Evolutionary conservation across 169 alveolate species (phyloP).

Genomic region (Eimeria praecox): DNA sequence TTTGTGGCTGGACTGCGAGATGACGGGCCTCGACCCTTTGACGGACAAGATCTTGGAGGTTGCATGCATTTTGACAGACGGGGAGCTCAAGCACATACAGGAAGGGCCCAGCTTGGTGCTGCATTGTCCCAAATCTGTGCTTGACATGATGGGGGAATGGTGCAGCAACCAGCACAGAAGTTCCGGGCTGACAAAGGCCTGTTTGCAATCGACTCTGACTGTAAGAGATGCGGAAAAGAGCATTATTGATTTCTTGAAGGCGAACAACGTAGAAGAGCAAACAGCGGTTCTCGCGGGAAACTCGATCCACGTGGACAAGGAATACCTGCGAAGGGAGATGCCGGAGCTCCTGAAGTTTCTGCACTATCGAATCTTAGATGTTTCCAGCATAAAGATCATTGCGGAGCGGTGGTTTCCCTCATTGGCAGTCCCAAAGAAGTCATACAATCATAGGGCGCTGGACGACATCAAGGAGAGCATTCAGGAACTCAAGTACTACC

Average conservation of each 20-base stretch:
- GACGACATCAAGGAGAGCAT: slow-evolving; percentile 92
- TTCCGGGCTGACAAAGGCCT: slow-evolving; percentile 87
- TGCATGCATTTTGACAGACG: slow-evolving; percentile 91
- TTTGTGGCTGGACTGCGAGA: slow-evolving; percentile 91
- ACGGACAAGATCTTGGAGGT: slow-evolving; percentile 89
- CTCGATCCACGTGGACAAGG: slow-evolving; percentile 88
- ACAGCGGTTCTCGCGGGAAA: slow-evolving; percentile 89
- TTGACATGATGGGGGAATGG: slow-evolving; percentile 90
- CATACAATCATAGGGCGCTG: slow-evolving; percentile 88
- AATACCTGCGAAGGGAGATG: slow-evolving; percentile 89
- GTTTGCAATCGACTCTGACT: slow-evolving; percentile 82
- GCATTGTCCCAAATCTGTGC: slow-evolving; percentile 84
- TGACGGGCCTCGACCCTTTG: slow-evolving; percentile 89
- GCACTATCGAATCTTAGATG: slow-evolving; percentile 89
- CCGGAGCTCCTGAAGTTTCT: slow-evolving; percentile 84
- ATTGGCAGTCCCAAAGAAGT: slow-evolving; percentile 82
- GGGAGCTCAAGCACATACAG: slow-evolving; percentile 70
- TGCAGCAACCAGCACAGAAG: slow-evolving; percentile 86
- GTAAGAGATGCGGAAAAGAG: slow-evolving; percentile 86
- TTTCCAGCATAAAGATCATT: slow-evolving; percentile 87
- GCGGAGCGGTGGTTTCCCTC: slow-evolving; percentile 85
- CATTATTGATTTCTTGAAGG: slow-evolving; percentile 55
- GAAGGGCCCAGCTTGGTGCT: slow-evolving; percentile 89
- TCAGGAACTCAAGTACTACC: slow-evolving; percentile 87
- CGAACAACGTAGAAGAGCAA: slow-evolving; percentile 67